A percentile compares a stretch with the other conserved stretches of the same genome.
phyloP scores from a whole-genome alignment of 1,139 yeast genomes.

The Candida tetrigidarum region DNA sequence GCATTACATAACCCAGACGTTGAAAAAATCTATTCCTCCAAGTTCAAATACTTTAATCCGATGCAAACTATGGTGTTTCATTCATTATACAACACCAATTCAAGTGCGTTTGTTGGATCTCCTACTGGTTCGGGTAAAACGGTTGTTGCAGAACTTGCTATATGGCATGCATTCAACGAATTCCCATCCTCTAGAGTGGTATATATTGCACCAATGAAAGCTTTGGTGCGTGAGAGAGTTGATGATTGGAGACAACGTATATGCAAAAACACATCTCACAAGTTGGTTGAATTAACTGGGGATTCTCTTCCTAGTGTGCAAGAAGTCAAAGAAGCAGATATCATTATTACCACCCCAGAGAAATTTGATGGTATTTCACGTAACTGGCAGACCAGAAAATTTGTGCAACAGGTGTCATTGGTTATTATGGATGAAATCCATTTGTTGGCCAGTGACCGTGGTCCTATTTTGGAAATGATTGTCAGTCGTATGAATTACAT shows the following conservation, averaged over 20 bases:
- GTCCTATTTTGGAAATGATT: slow-evolving; percentile 97
- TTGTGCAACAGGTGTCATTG: slow-evolving; percentile 88
- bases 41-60: slow-evolving; percentile 90
- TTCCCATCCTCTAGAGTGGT: slow-evolving; percentile 85
- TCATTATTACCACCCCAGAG: slow-evolving; percentile 96
- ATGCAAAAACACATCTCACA: slow-evolving; percentile 61
- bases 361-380: slow-evolving; percentile 99
- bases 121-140: slow-evolving; percentile 99
- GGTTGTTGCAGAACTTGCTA: slow-evolving; percentile 94
- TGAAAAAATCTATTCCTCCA: slow-evolving; percentile 66
- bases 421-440: slow-evolving; percentile 99
- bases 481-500: slow-evolving; percentile 98
- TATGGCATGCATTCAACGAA: slow-evolving; percentile 91
- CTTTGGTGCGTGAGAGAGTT: slow-evolving; percentile 94
- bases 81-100: slow-evolving; percentile 76
- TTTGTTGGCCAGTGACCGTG: slow-evolving; percentile 95
- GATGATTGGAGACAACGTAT: slow-evolving; percentile 89
- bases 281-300: slow-evolving; percentile 93
- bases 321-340: slow-evolving; percentile 88
- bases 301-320: slow-evolving; percentile 91
- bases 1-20: slow-evolving; percentile 74
- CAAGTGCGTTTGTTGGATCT: slow-evolving; percentile 90
- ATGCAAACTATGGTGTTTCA: slow-evolving; percentile 99
- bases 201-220: slow-evolving; percentile 99
- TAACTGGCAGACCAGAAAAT: slow-evolving; percentile 95